Evolutionary conservation across 305 asterid species (phyloP).

Genomic region (Plantago rigida): DNA sequence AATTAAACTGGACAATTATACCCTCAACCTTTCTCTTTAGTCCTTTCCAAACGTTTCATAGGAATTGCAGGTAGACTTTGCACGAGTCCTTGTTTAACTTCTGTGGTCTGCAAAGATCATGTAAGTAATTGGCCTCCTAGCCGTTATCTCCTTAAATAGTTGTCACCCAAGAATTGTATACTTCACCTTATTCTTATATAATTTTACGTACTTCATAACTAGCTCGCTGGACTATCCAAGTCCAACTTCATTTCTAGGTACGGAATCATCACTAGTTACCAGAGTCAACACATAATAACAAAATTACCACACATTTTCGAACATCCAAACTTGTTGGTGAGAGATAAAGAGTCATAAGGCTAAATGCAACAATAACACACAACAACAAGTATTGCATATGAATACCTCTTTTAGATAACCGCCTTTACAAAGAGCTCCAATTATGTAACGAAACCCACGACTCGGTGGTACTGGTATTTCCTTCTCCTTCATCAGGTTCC

Average conservation of each 20-base stretch:
- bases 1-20: too few relatives aligned
- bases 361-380: constrained; percentile 15
- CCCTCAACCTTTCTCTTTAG: too few relatives aligned
- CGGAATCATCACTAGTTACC: not conserved
- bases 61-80: too few relatives aligned
- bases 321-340: not conserved
- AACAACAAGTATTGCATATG: constrained; percentile 3
- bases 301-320: not conserved
- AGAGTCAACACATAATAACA: not conserved
- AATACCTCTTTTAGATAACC: constrained; percentile 78
- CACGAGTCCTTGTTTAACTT: too few relatives aligned
- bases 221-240: not conserved
- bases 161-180: not conserved
- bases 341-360: constrained; percentile 12
- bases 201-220: not conserved
- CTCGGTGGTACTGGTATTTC: constrained; percentile 43
- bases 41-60: too few relatives aligned
- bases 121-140: not conserved
- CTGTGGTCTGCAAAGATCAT: not conserved
- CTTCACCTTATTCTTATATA: constrained; percentile 8
- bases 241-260: not conserved
- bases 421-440: constrained; percentile 68
- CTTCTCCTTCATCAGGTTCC: constrained; percentile 62
- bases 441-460: constrained; percentile 42
- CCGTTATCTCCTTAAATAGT: not conserved